Evolutionary conservation across 306 rosid genomes (phyloP).

Genomic region (Corylus heterophylla): DNA sequence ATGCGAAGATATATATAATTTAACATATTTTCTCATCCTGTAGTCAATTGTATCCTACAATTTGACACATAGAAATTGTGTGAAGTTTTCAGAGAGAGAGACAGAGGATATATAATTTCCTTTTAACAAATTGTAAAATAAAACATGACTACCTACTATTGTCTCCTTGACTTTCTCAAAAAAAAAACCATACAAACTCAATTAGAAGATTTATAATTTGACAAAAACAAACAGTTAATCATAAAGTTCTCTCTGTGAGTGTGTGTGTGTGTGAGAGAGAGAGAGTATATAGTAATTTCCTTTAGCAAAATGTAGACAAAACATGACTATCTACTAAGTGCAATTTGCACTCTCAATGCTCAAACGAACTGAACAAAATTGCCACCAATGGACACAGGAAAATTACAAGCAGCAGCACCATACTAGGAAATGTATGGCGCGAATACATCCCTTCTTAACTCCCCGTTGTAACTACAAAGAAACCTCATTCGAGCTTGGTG

Average conservation of each 20-base stretch:
- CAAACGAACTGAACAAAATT: neutral
- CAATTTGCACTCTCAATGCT: neutral
- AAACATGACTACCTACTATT: neutral
- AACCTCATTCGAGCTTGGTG: neutral
- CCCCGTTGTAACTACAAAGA: neutral
- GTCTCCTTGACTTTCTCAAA: neutral
- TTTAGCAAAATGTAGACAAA: neutral
- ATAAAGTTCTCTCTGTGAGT: neutral
- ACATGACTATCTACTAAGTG: neutral
- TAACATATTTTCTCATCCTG: neutral
- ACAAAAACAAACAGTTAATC: neutral
- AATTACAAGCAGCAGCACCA: neutral
- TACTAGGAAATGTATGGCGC: neutral
- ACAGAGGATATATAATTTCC: neutral
- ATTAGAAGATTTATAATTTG: neutral
- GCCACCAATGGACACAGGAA: neutral
- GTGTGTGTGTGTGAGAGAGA: neutral
- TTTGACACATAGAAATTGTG: neutral
- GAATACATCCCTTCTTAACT: neutral
- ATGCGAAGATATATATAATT: neutral
- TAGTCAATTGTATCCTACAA: neutral
- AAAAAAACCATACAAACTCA: neutral
- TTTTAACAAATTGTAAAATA: neutral
- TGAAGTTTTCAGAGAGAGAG: neutral
- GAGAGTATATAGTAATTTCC: neutral